Conservation (phyloP, 2,329 filamentous ascomycete genomes). For the Cordyceps militaris region DNA sequence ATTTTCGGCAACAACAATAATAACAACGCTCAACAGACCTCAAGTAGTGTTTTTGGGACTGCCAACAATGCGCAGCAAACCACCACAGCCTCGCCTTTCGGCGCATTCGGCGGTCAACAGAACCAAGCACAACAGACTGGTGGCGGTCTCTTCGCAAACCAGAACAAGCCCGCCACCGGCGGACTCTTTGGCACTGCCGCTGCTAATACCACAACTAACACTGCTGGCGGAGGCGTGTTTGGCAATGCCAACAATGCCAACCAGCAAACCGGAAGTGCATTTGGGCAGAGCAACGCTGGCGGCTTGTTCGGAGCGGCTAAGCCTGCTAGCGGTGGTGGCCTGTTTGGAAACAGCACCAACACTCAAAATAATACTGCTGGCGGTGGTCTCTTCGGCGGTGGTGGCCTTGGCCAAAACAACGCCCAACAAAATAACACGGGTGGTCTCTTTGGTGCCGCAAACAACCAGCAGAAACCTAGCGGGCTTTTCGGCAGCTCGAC, state of each 20-base stretch:
- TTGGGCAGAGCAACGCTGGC: slow-evolving; percentile 20
- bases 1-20: slow-evolving; percentile 30
- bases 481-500: slow-evolving; percentile 47
- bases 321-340: slow-evolving; percentile 28
- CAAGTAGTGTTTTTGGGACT: slow-evolving; percentile 28
- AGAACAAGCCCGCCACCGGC: slow-evolving; percentile 19
- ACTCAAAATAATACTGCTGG: slow-evolving; percentile 28
- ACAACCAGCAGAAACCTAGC: slow-evolving; percentile 34
- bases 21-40: not conserved
- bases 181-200: slow-evolving; percentile 34
- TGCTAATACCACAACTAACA: slow-evolving; percentile 33
- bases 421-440: slow-evolving; percentile 32
- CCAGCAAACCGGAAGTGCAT: slow-evolving; percentile 15
- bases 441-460: slow-evolving; percentile 43
- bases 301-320: slow-evolving; percentile 35
- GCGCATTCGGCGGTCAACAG: slow-evolving; percentile 4
- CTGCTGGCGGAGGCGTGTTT: slow-evolving; percentile 31
- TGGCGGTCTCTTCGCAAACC: slow-evolving; percentile 36
- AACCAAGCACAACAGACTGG: slow-evolving; percentile 14
- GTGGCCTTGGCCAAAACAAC: slow-evolving; percentile 26
- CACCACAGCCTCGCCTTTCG: slow-evolving; percentile 19
- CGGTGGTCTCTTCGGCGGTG: slow-evolving; percentile 39
- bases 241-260: slow-evolving; percentile 28
- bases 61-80: slow-evolving; percentile 22
- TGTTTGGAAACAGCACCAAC: slow-evolving; percentile 33